Evolutionary conservation across 768 basidiomycete species (phyloP), one percentile per base, ranked within the genome.

Genomic region (Krasilnikovozyma curviuscula): DNA sequence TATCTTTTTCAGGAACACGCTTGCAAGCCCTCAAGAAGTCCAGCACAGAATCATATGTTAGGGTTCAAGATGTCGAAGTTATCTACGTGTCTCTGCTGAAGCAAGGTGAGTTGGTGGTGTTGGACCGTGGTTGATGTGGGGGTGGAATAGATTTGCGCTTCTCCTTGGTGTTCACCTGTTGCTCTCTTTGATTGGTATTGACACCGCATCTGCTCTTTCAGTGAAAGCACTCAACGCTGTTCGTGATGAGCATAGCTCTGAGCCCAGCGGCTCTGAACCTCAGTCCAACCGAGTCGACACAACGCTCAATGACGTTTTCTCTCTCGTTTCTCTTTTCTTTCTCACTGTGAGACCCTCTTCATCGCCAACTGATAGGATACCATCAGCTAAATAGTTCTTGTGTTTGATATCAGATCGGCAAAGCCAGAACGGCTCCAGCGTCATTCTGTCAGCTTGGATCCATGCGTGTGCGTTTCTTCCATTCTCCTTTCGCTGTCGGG

Each of bases 371-470:
- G 5, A 23, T 23, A 7, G 10, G 10, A 37, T 37, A 18, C 10
- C 35, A 7, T 37, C 35, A 37, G 5, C 35, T 12, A 37, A 12
- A 37, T n/a, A 7, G 23, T 37, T 37, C 35, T 37, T n/a, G 35
- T 10, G 35, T 23, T 37, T 14, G 19, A n/a, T 25, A 12, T 14
- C 31, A 50, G 49, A 88, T 98, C 53, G 93, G 93, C 35, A 89
- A 88, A 69, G 88, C 84, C 33, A 77, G 79, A 55, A 89, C 95
- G 64, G 79, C 80, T 9, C 89, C 91, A 0, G 91, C 89, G 23
- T 85, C 82, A 0, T 98, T 93, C 65, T 85, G 83, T 54, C 93
- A 97, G 59, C 78, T 97, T 54, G 85, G 86, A 32, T 86, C 81
- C 51, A 93, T 98, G 80, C 70, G 82, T 66, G 88, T 95, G 59